These are phyloP conservation scores for Rostrohypoxylon terebratum DNA, from an alignment of 495 filamentous ascomycete species.

Conservation along the genomic window DNA sequence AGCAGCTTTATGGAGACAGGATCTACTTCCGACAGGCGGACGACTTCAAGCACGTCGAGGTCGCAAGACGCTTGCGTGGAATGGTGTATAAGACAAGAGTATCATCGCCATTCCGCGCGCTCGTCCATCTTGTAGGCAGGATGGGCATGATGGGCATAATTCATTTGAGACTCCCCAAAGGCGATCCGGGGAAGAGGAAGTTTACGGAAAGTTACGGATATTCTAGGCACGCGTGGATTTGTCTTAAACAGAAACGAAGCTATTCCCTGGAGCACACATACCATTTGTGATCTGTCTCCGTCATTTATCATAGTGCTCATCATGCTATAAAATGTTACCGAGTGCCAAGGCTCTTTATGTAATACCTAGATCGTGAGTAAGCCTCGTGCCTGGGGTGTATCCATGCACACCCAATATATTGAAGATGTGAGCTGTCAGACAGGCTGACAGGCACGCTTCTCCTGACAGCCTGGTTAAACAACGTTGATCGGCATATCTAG, in stretches of 20 bases:
- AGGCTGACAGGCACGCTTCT: background rate
- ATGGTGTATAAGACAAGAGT: background rate
- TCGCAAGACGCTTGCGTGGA: background rate
- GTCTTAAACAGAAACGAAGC: background rate
- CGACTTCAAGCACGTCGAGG: background rate
- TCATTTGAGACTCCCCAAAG: background rate
- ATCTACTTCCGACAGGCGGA: background rate
- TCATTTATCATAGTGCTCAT: background rate
- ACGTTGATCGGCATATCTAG: slow-evolving; percentile 14
- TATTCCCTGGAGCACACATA: background rate
- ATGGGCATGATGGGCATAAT: background rate
- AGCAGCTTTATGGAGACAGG: background rate
- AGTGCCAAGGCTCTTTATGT: background rate
- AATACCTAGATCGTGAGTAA: background rate
- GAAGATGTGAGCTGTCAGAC: slow-evolving; percentile 17
- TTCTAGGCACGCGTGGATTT: background rate
- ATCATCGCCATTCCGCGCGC: slow-evolving; percentile 3
- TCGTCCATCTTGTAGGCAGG: background rate
- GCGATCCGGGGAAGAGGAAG: slow-evolving; percentile 4
- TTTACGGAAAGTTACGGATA: background rate
- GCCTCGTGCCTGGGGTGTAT: background rate
- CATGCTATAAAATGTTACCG: background rate
- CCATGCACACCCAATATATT: background rate
- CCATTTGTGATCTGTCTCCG: background rate
- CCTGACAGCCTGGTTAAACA: background rate